Evolutionary conservation across 345 rosid species (phyloP), one percentile per base, ranked within the genome.

Genomic region (Trapa incisa): DNA sequence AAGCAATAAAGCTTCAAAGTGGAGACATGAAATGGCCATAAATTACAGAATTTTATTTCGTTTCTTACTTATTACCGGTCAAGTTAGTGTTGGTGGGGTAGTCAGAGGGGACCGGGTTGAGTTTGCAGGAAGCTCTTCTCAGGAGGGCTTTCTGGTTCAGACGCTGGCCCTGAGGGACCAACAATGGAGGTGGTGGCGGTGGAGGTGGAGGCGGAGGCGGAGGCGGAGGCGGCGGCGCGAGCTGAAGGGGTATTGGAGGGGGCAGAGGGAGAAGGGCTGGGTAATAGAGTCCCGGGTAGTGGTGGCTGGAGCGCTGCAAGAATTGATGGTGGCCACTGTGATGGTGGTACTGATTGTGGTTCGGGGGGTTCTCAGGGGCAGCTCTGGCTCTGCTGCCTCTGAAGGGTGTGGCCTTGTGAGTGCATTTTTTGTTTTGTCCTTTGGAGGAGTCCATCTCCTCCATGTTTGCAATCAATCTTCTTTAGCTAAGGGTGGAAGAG

Each of bases 231-330:
- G 85, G 88, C 48, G 82, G 35, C n/a, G 86, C 82, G 22, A 75
- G 82, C 16, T 76, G 87, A 52, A 81, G 79, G 65, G 88, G 89
- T 58, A 82, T 71, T 37, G 81, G 78, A 73, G 86, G 83, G 78
- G 86, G 91, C 6, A 67, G 77, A 56, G 86, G 97, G 68, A 81
- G 91, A 74, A 80, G 83, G 73, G 85, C 85, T 14, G 85, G 96
- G 78, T 82, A 75, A 71, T 76, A 79, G 62, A n/a, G 62, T 15
- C 69, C 77, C 67, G 29, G 29, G 29, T 69, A 66, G 47, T 72
- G 79, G 81, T 71, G 74, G 68, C 79, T 80, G 14, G 86, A 79
- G 79, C 84, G 84, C 56, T 85, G 91, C 74, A 82, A 74, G 71
- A 83, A 72, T 62, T 79, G 87, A 48, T 42, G 87, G 54, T 42